A percentile compares a stretch with the other conserved stretches of the same genome.
These are phyloP conservation scores for Sanghuangporus baumii DNA, from an alignment of 1,284 basidiomycete genomes.

Conservation along the genomic window DNA sequence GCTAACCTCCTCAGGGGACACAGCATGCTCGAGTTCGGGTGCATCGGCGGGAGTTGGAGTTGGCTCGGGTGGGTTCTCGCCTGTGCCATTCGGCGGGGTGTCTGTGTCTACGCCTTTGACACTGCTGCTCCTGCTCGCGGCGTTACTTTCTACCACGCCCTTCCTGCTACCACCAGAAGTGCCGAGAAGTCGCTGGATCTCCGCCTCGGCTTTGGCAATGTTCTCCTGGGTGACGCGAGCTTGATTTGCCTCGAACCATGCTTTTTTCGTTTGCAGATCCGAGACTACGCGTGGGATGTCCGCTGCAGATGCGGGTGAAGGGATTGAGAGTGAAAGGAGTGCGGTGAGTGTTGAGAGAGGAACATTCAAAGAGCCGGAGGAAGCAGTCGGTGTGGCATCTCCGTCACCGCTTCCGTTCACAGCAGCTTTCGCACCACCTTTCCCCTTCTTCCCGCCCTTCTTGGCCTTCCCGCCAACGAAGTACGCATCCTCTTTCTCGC, in stretches of 20 bases:
- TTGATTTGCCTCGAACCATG: constrained; percentile 87
- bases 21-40: constrained; percentile 26
- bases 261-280: constrained; percentile 91
- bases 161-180: constrained; percentile 26
- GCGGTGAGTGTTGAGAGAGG: constrained; percentile 85
- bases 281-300: constrained; percentile 85
- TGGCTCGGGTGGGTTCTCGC: constrained; percentile 45
- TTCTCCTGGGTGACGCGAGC: constrained; percentile 63
- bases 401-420: constrained; percentile 30
- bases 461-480: constrained; percentile 69
- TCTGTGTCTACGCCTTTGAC: constrained; percentile 36
- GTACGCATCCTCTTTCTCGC: constrained; percentile 78
- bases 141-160: not conserved
- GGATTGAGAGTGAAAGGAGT: constrained; percentile 84
- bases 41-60: constrained; percentile 36
- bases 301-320: constrained; percentile 73
- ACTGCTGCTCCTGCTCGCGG: constrained; percentile 27
- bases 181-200: constrained; percentile 62
- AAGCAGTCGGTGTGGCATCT: constrained; percentile 30
- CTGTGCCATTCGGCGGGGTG: constrained; percentile 34
- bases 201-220: constrained; percentile 73
- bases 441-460: constrained; percentile 63
- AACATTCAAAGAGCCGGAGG: constrained; percentile 60
- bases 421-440: constrained; percentile 26
- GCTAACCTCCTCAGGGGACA: constrained; percentile 38